Percentiles rank a stretch among this genome's conserved stretches.
phyloP scores from a whole-genome alignment of 345 rosid genomes.

The Pistacia vera region DNA sequence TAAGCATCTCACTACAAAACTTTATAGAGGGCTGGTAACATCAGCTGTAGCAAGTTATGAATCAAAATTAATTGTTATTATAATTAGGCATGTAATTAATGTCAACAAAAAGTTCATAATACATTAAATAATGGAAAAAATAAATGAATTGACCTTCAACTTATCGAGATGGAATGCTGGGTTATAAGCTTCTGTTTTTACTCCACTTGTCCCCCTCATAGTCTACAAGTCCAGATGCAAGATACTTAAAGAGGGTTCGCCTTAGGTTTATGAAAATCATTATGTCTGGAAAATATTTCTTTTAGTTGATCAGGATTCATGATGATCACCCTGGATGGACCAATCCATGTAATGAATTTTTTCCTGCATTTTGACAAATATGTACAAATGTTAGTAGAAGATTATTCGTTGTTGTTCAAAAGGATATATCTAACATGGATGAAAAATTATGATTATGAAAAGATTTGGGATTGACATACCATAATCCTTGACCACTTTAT shows the following conservation, averaged over 20 bases:
- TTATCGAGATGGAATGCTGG: too few species aligned
- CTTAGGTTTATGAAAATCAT: conserved; percentile 40
- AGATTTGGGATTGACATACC: not conserved
- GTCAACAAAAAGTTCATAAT: too few species aligned
- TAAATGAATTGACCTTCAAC: too few species aligned
- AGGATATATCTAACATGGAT: too few species aligned
- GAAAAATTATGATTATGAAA: too few species aligned
- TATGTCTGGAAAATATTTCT: conserved; percentile 31
- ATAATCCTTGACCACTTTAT: conserved; percentile 21
- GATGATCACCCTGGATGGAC: conserved; percentile 48
- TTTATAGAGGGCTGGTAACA: too few species aligned
- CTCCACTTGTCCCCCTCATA: conserved; percentile 45
- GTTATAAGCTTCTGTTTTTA: conserved; percentile 38
- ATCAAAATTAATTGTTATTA: too few species aligned
- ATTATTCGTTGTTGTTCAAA: too few species aligned
- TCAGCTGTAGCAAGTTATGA: too few species aligned
- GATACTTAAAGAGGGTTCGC: conserved; percentile 24
- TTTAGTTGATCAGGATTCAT: conserved; percentile 42
- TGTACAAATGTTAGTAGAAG: too few species aligned
- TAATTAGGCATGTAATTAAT: not conserved
- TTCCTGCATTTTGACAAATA: conserved; percentile 32
- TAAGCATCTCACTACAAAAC: conserved; percentile 17
- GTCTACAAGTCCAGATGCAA: conserved; percentile 27
- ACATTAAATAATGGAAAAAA: too few species aligned
- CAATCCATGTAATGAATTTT: conserved; percentile 39